phyloP scores from a whole-genome alignment of 2,329 filamentous ascomycete genomes.

The Microdochium nivale region DNA sequence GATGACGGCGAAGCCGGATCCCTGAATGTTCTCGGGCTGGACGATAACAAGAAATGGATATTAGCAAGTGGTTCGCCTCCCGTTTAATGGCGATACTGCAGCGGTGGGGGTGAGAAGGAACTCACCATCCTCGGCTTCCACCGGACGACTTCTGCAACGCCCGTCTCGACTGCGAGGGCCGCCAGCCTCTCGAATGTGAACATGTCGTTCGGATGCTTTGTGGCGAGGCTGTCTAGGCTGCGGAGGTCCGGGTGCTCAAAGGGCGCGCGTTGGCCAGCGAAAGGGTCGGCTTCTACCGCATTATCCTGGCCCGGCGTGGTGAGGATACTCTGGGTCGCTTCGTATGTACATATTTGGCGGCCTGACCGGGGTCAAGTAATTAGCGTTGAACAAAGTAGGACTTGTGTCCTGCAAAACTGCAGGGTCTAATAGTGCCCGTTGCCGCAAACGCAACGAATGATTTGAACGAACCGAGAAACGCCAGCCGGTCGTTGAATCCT shows the following conservation, averaged over 20 bases:
- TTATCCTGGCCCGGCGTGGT: conserved; percentile 30
- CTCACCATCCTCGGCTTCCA: conserved; percentile 83
- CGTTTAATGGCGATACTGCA: neutral
- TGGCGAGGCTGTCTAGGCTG: conserved; percentile 64
- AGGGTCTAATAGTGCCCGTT: neutral
- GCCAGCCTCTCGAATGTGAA: conserved; percentile 59
- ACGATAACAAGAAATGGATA: neutral
- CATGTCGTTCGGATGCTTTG: conserved; percentile 49
- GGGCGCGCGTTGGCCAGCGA: conserved; percentile 50
- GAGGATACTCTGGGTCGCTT: conserved; percentile 51
- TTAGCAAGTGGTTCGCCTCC: conserved; percentile 8
- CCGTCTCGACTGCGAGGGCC: conserved; percentile 59
- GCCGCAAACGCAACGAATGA: neutral
- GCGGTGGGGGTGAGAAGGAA: conserved; percentile 3
- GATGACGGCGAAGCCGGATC: conserved; percentile 68
- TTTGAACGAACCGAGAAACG: conserved; percentile 63
- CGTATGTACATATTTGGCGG: conserved; percentile 17
- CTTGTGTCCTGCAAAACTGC: no score
- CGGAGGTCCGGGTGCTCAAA: conserved; percentile 64
- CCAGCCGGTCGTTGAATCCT: conserved; percentile 89
- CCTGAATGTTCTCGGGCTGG: conserved; percentile 55
- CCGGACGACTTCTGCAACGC: conserved; percentile 66
- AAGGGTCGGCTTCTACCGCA: conserved; percentile 22
- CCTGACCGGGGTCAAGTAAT: conserved; percentile 6
- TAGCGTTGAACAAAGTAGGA: neutral